Base-by-base conservation (phyloP, 2,329 filamentous ascomycete species). In the Aspergillus felis region DNA sequence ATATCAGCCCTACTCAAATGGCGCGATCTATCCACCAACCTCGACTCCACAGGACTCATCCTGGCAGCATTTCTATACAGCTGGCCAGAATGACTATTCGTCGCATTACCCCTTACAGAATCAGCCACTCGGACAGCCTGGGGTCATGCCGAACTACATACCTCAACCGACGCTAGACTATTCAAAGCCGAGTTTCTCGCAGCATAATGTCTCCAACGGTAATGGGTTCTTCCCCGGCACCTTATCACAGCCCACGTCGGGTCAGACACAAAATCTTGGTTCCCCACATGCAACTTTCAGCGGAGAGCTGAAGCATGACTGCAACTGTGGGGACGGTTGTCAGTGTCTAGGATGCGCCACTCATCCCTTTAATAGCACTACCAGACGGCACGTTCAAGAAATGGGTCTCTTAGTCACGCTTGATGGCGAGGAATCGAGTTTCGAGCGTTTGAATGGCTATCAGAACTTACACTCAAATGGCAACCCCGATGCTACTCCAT, bases 351-450 rank as follows among this genome's bases (percentile, higher is more conserved):
- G 75, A 17, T 80, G 78, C 64, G 72, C 74, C 17, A 68, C 73
- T 41, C 78, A 80, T 62, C 78, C 78, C 2, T 80, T 74, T 61
- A 80, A 80, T 59, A 71, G 71, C 28, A 76, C 76, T 10, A 80
- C 78, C 1, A 68, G 73, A 53, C 71, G 78, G 51, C 74, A 76
- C 59, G 74, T 80, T 41, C 75, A 77, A 61, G 74, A 77, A 62
- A 78, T 79, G 74, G 76, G 77, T 47, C 68, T 70, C 41, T 68
- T 78, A 59, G 74, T 79, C 62, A 68, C 72, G 3, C 62, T 72
- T 9, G 67, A 70, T 35, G 69, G 71, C 10, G 68, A 68, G 17
- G 65, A 71, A 8, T 60, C 64, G 55, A 61, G 51, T 10, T 29
- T 63, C 1, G 64, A 67, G n/a, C 35, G 54, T 25, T 57, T 61